Evolutionary conservation across 2,329 filamentous ascomycete genomes (phyloP), one percentile per base, ranked within the genome.

Genomic region (Neonectria ditissima): DNA sequence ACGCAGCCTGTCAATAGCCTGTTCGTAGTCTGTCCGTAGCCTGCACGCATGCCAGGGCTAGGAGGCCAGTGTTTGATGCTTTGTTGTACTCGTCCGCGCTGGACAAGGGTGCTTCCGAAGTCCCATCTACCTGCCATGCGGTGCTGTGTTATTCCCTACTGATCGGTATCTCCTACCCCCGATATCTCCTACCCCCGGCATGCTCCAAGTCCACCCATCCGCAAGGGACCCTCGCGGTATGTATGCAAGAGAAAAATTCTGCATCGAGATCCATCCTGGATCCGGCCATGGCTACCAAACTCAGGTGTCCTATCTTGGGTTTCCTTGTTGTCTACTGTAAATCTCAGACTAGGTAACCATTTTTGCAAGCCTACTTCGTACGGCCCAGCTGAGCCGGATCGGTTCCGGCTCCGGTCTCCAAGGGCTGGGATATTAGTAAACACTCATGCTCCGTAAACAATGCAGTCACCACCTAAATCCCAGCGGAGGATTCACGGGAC

Each of bases 161-260:
- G 22, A 16, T 22, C n/a, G 11, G 39, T 20, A 43, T 43, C 20
- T 18, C 39, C 11, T 22, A 28, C 22, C 11, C 48, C 39, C 7
- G 20, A 37, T 41, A 13, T 34, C 22, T 47, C 48, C 48, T 16
- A 53, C 41, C 20, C 48, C 37, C 24, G 11, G 18, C 24, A 20
- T 30, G 30, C 39, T 45, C n/a, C 52, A 34, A 51, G 37, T 56
- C 52, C 37, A 44, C 44, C 32, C 45, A 28, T 26, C 32, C 11
- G 6, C 50, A 52, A 28, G 44, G 41, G 37, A 14, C 20, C 34
- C n/a, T 30, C 45, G 24, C 51, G 24, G 22, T 32, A 56, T 56
- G 22, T 32, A 56, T 56, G 53, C 47, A 51, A 32, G 32, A 37
- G 22, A 22, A 62, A 56, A 47, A 39, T 34, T 53, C 44, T 57